Percentiles rank a stretch among this genome's conserved stretches.
phyloP scores from a whole-genome alignment of 2,329 filamentous ascomycete species.

The Sporothrix inflata region DNA sequence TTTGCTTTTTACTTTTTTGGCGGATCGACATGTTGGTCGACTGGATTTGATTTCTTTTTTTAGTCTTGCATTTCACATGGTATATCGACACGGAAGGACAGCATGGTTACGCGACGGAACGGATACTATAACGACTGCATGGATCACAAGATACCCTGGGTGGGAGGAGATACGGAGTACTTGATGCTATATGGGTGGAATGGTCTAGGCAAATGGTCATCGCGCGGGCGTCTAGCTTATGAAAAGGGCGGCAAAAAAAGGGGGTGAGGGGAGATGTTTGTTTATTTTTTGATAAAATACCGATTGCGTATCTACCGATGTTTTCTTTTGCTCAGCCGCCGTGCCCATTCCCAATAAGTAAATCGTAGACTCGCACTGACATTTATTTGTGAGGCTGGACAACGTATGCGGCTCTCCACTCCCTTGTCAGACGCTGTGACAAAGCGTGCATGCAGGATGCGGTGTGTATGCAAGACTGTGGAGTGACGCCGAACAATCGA shows the following conservation, averaged over 20 bases:
- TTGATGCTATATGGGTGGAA: slow-evolving; percentile 5
- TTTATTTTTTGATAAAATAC: slow-evolving; percentile 2
- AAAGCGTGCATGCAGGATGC: not conserved
- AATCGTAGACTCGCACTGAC: not conserved
- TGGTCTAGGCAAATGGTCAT: not conserved
- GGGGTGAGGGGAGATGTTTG: not conserved
- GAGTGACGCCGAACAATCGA: not conserved
- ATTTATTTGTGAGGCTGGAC: not conserved
- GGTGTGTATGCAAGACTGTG: not conserved
- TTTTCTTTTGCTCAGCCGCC: not conserved
- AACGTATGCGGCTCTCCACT: not conserved
- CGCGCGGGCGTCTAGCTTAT: not conserved
- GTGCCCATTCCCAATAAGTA: too few relatives aligned
- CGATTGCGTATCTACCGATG: not conserved
- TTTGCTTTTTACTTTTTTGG: slow-evolving; percentile 2
- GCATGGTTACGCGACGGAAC: not conserved
- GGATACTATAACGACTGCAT: slow-evolving; percentile 3
- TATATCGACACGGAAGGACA: not conserved
- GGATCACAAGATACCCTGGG: not conserved
- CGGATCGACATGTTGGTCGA: not conserved
- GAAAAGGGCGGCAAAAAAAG: not conserved
- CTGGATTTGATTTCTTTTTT: not conserved
- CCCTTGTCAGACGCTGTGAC: not conserved
- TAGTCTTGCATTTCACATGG: not conserved
- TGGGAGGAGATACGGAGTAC: not conserved